Evolutionary conservation across 495 filamentous ascomycete species (phyloP).

Genomic region (Aspergillus cristatus): DNA sequence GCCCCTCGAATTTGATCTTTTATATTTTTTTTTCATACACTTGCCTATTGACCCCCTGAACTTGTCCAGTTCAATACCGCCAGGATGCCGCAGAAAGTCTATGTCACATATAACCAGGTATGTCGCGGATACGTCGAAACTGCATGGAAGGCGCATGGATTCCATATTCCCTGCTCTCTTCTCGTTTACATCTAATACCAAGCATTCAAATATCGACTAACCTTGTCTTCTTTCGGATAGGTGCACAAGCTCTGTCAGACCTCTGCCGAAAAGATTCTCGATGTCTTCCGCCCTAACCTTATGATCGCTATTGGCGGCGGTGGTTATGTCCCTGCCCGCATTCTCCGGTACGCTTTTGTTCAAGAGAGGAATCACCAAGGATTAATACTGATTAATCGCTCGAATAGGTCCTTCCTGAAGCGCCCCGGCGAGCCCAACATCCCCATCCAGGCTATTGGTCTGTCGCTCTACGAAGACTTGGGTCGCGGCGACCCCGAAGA

Average conservation of each 20-base stretch:
- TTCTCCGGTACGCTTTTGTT: slow-evolving; percentile 56
- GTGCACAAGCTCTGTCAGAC: slow-evolving; percentile 94
- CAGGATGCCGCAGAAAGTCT: slow-evolving; percentile 81
- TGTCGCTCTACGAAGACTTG: slow-evolving; percentile 91
- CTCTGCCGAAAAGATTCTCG: slow-evolving; percentile 70
- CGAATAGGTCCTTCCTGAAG: slow-evolving; percentile 79
- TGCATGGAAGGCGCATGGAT: too few relatives aligned
- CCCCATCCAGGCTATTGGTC: slow-evolving; percentile 97
- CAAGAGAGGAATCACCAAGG: background rate
- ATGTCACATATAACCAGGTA: slow-evolving; percentile 95
- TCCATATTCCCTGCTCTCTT: too few relatives aligned
- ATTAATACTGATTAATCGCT: background rate
- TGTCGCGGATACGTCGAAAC: slow-evolving; percentile 18
- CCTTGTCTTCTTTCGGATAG: slow-evolving; percentile 33
- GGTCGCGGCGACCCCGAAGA: slow-evolving; percentile 55
- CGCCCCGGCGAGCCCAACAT: slow-evolving; percentile 82
- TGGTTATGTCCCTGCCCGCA: slow-evolving; percentile 93
- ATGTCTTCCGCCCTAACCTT: slow-evolving; percentile 78
- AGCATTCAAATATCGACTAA: slow-evolving; percentile 13
- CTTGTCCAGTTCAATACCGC: slow-evolving; percentile 2
- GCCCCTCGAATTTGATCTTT: too few relatives aligned
- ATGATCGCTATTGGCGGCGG: slow-evolving; percentile 99
- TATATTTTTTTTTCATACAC: too few relatives aligned
- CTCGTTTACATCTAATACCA: background rate
- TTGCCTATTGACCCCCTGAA: too few relatives aligned